Evolutionary conservation across 352 stramenopile genomes (phyloP).

Genomic region (Phytopythium sindhum): DNA sequence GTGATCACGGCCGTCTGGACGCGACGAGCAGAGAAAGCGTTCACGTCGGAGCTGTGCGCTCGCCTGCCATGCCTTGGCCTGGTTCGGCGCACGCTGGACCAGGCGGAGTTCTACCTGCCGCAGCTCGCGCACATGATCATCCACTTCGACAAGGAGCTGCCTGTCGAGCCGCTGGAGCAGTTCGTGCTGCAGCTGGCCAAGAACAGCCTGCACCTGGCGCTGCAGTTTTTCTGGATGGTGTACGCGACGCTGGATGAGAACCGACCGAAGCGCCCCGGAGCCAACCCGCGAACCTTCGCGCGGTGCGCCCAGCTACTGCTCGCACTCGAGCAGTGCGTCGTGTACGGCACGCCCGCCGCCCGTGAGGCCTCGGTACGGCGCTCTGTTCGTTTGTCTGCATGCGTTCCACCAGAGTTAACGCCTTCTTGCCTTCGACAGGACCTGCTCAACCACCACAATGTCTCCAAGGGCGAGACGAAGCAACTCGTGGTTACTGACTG

Average conservation of each 20-base stretch:
- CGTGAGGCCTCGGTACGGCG: slow-evolving; percentile 33
- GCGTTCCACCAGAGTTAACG: neutral
- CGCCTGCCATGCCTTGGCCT: slow-evolving; percentile 51
- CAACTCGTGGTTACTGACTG: slow-evolving; percentile 67
- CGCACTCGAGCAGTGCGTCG: slow-evolving; percentile 74
- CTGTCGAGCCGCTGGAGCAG: slow-evolving; percentile 74
- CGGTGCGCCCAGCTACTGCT: slow-evolving; percentile 72
- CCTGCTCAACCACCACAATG: slow-evolving; percentile 54
- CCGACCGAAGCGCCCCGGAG: slow-evolving; percentile 56
- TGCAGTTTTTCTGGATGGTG: slow-evolving; percentile 73
- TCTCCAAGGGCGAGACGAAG: slow-evolving; percentile 69
- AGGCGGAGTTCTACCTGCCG: slow-evolving; percentile 79
- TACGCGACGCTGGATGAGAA: slow-evolving; percentile 79
- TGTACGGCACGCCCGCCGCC: slow-evolving; percentile 65
- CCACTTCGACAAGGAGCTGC: slow-evolving; percentile 74
- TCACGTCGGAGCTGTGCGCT: slow-evolving; percentile 58
- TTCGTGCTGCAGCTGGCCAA: slow-evolving; percentile 74
- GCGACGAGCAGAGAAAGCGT: slow-evolving; percentile 50
- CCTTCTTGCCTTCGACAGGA: slow-evolving; percentile 9
- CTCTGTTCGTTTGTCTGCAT: neutral
- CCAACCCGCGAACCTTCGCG: slow-evolving; percentile 62
- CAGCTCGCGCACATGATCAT: slow-evolving; percentile 84
- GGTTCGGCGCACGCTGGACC: slow-evolving; percentile 51
- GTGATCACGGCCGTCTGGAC: slow-evolving; percentile 80
- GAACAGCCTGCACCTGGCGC: slow-evolving; percentile 74